Base-by-base conservation (phyloP, 495 filamentous ascomycete genomes). In the Aspergillus kassunensis region DNA sequence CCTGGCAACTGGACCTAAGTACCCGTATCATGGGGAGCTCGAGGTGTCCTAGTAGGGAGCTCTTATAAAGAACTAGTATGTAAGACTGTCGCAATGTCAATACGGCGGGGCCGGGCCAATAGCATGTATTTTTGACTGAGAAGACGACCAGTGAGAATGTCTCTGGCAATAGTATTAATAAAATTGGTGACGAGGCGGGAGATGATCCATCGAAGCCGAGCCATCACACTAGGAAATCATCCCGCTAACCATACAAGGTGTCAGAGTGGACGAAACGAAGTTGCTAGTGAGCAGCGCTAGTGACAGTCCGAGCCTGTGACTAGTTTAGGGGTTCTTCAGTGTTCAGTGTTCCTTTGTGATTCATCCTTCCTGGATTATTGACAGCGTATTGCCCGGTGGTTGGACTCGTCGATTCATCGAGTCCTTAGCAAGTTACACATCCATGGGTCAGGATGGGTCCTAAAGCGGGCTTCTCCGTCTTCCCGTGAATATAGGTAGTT, bases 231-330 rank as follows among this genome's bases (percentile, higher is more conserved):
- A n/a, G n/a, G n/a, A 37, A 51, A 43, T 43, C 24, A 51, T 35
- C 49, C 39, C 24, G 48, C 21, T 41, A 39, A 30, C 20, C 15
- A 30, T 15, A 12, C 43, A 15, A 20, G n/a, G 13, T 11, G 13
- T 9, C 27, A 7, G 6, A 8, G 36, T 20, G 36, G 36, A 20
- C 36, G 18, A 39, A 39, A 39, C 34, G 6, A 37, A 35, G 46
- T 49, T 16, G 55, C 45, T 50, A 58, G 56, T 39, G 40, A 46
- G 10, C 41, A 44, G 42, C 53, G 34, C 56, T 58, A 58, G 34
- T 51, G 41, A 20, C 41, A 44, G 51, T 16, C 42, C 27, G 10
- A 15, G n/a, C 27, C 9, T 27, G 25, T 21, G 25, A 50, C 51
- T 54, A 54, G 43, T 34, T 54, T 58, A 58, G 56, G 47, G 18